Conservation (phyloP, 177 flowering plant species). For the Tripterygium wilfordii region DNA sequence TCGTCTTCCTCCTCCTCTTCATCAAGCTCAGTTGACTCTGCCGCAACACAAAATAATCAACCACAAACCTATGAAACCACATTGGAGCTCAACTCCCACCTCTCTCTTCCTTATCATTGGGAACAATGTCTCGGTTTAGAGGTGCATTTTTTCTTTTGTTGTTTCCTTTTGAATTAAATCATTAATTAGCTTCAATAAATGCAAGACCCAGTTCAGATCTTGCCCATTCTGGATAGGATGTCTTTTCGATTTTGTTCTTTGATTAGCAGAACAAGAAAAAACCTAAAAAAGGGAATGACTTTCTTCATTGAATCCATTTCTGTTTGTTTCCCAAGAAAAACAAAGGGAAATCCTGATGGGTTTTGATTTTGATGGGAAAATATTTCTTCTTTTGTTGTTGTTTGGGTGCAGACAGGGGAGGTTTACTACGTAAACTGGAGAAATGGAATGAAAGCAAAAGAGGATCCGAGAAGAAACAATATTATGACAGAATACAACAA, state of each 20-base stretch:
- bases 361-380: not conserved
- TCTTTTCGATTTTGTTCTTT: conserved; percentile 1
- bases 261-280: not conserved
- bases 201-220: conserved; percentile 17
- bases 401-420: conserved; percentile 71
- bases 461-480: conserved; percentile 54
- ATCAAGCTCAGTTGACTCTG: conserved; percentile 13
- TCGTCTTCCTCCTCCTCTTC: conserved; percentile 20
- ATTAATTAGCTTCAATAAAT: conserved; percentile 15
- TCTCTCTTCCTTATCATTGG: conserved; percentile 82
- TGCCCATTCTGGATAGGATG: not conserved
- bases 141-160: conserved; percentile 31
- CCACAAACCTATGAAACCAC: conserved; percentile 17
- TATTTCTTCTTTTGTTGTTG: not conserved
- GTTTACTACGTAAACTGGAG: conserved; percentile 80
- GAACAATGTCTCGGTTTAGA: conserved; percentile 94
- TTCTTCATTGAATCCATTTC: too few relatives aligned
- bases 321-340: not conserved
- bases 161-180: not conserved
- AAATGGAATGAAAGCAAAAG: conserved; percentile 60
- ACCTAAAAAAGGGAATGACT: conserved; percentile 2
- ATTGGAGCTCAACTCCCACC: conserved; percentile 71
- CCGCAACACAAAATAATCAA: conserved; percentile 3
- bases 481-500: not conserved
- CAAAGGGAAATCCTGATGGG: not conserved